Conservation (phyloP, 225 moss, liverwort and hornwort species). For the Sphagnum contortum region DNA sequence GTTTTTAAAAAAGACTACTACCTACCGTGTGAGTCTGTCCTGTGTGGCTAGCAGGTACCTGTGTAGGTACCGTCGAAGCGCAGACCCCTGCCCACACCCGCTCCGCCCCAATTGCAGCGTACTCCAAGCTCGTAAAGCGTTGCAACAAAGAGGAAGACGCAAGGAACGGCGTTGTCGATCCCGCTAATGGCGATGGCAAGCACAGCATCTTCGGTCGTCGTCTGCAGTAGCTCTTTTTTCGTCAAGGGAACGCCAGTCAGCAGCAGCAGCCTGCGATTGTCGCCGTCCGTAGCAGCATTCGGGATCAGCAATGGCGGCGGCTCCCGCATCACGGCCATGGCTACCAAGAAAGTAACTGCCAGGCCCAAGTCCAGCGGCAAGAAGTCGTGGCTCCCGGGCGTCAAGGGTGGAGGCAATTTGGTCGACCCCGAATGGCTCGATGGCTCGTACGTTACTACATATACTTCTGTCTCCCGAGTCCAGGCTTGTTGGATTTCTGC, state of each 20-base stretch:
- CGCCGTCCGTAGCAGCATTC: slow-evolving; percentile 39
- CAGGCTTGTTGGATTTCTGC: not conserved
- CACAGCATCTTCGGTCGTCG: slow-evolving; percentile 60
- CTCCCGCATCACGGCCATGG: slow-evolving; percentile 76
- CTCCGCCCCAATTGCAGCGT: too few relatives aligned
- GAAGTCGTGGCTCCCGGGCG: slow-evolving; percentile 85
- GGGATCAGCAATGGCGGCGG: slow-evolving; percentile 32
- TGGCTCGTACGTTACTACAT: slow-evolving; percentile 53
- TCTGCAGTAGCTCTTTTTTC: slow-evolving; percentile 31
- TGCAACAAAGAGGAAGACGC: too few relatives aligned
- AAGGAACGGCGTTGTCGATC: too few relatives aligned
- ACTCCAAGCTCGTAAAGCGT: too few relatives aligned
- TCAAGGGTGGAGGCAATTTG: slow-evolving; percentile 58
- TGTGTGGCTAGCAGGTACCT: too few relatives aligned
- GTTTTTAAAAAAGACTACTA: too few relatives aligned
- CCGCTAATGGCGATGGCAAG: slow-evolving; percentile 48
- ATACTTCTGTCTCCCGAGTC: too few relatives aligned
- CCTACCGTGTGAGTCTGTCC: too few relatives aligned
- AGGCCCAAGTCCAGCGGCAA: slow-evolving; percentile 41
- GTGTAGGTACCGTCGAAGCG: too few relatives aligned
- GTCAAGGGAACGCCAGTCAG: slow-evolving; percentile 19
- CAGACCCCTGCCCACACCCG: too few relatives aligned
- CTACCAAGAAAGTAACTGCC: slow-evolving; percentile 56
- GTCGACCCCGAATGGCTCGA: slow-evolving; percentile 92
- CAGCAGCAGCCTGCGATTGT: slow-evolving; percentile 21